Evolutionary conservation across 805 yeast species (phyloP).

Genomic region (Scheffersomyces lignosus): DNA sequence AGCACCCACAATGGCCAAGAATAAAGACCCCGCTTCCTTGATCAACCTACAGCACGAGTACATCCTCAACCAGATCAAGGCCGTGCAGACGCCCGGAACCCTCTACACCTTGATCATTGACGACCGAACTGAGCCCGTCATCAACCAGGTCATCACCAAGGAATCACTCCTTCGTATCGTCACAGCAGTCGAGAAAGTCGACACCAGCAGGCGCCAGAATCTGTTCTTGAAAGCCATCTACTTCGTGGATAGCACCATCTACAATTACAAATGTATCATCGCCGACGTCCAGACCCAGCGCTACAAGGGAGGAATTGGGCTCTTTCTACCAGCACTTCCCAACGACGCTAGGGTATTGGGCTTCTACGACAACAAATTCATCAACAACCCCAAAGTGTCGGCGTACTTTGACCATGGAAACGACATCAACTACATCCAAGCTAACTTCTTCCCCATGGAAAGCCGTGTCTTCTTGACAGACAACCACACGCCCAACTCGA

Average conservation of each 20-base stretch:
- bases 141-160: conserved; percentile 48
- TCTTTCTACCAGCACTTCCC: conserved; percentile 54
- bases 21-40: conserved; percentile 27
- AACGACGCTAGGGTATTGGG: conserved; percentile 15
- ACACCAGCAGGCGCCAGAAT: conserved; percentile 59
- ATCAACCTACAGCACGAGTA: conserved; percentile 30
- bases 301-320: conserved; percentile 71
- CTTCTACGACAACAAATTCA: conserved; percentile 23
- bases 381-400: conserved; percentile 29
- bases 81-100: conserved; percentile 27
- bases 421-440: conserved; percentile 25
- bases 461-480: conserved; percentile 70
- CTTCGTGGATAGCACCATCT: conserved; percentile 66
- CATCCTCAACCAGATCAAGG: conserved; percentile 29
- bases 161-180: conserved; percentile 53
- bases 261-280: conserved; percentile 70
- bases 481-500: conserved; percentile 48
- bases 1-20: conserved; percentile 15
- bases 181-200: conserved; percentile 65
- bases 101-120: conserved; percentile 53
- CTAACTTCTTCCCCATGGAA: conserved; percentile 64
- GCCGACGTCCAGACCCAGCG: conserved; percentile 75
- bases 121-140: conserved; percentile 48
- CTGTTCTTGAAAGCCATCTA: conserved; percentile 77
- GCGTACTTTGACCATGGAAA: conserved; percentile 33